Evolutionary conservation across 2,329 filamentous ascomycete genomes (phyloP).

Genomic region (Colletotrichum sp.): DNA sequence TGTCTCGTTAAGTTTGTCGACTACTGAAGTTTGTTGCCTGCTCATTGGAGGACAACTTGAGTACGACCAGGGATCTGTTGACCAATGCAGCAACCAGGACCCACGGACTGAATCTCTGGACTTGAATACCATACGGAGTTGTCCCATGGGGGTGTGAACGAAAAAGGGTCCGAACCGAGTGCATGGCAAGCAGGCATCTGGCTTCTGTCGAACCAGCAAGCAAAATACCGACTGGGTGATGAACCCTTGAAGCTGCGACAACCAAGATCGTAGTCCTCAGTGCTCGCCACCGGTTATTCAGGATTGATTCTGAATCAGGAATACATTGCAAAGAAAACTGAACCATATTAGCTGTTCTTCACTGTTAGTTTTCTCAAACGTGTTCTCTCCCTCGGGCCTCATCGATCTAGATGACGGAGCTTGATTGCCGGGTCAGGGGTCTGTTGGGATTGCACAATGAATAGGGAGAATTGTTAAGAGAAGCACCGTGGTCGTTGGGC

Average conservation of each 20-base stretch:
- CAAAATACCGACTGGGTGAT: background rate
- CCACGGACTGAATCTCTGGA: background rate
- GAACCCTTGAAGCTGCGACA: background rate
- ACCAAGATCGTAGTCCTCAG: background rate
- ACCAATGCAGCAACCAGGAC: background rate
- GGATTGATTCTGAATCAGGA: too few species aligned
- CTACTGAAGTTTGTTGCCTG: background rate
- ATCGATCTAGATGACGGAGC: background rate
- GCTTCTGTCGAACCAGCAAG: background rate
- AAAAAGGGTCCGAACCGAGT: background rate
- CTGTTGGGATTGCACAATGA: background rate
- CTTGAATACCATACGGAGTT: background rate
- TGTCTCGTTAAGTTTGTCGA: background rate
- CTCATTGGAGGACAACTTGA: background rate
- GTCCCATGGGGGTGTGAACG: background rate
- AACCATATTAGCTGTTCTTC: background rate
- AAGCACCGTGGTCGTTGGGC: background rate
- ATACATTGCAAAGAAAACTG: background rate
- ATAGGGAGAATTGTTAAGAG: slow-evolving; percentile 1
- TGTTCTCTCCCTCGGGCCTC: background rate
- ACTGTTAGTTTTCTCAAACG: background rate
- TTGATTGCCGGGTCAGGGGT: slow-evolving; percentile 3
- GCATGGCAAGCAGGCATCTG: background rate
- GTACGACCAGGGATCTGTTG: background rate
- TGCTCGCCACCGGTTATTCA: background rate